Base-by-base conservation (phyloP, 169 alveolate genomes). In the Amoebophrya sp. region DNA sequence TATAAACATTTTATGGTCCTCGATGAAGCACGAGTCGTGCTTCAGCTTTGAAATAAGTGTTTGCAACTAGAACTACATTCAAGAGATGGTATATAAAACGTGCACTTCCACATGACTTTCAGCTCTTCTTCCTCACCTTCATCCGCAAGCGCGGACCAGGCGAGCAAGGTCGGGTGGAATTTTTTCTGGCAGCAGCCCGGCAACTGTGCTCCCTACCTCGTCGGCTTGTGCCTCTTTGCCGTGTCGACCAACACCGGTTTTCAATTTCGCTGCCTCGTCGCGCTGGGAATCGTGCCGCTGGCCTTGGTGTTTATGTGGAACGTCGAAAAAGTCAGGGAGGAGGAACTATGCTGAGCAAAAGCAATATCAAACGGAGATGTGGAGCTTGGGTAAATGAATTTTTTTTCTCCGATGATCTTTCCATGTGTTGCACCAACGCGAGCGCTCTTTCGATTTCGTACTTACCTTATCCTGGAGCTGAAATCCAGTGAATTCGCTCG, bases 161-260 rank as follows among this genome's bases (percentile, higher is more conserved):
- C 83, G 1, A 25, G 32, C 7, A 25, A 2, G 0, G 83, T 66
- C 35, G 83, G 83, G 1, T 66, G 83, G 83, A 66, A 66, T 25
- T 66, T 66, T 25, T 66, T 66, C 18, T 66, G 83, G 83, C 83
- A 66, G 35, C 83, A 66, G 35, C 83, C 83, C 18, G 83, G 83
- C 7, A 66, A 66, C 83, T 66, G 83, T n/a, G 83, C 83, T 2
- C 83, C 83, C 29, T 66, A 66, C 35, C 35, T 66, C 10, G 32
- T 66, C 35, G 83, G 83, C 35, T 66, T 66, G 83, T 1, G 1
- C 32, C 32, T 66, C 10, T 25, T 66, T 25, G 12, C 83, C 0
- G 18, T 66, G 7, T 66, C 83, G 83, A 66, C 83, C 83, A n/a
- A 66, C 32, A 66, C 83, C 32, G 83, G 32, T 2, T 66, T 66